Evolutionary conservation across 768 basidiomycete species (phyloP), one percentile per base, ranked within the genome.

Genomic region (Calocybe indica): DNA sequence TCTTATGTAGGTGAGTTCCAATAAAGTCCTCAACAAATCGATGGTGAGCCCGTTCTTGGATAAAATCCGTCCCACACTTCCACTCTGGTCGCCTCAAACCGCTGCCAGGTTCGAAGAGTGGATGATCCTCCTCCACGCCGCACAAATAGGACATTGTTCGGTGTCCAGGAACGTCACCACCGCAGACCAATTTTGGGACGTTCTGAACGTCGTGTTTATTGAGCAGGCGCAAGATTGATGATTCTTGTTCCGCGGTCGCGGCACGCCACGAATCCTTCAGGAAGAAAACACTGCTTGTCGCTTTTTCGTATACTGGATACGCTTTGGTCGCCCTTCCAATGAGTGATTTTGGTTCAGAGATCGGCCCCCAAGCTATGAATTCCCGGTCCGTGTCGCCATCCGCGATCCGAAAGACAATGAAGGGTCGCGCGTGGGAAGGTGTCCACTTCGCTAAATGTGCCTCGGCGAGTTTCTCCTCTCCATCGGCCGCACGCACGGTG

Each of bases 241-340:
- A 48, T 45, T 66, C 64, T 5, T 44, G 34, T 12, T 34, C 46
- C 29, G 52, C 36, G 9, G n/a, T 38, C 28, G 45, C 30, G 7
- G 40, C 34, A 3, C 63, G 50, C 64, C 64, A 66, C 5, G 37
- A 51, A 32, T 66, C 64, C 43, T 66, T 66, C 13, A 66, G 37
- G 37, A 61, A 60, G 12, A 59, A 53, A 5, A 52, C 44, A 12
- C 45, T 29, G 6, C 48, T 31, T 3, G 35, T 49, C 9, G 40
- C 46, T 0, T 44, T n/a, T n/a, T 59, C 59, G 14, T 51, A 50
- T 3, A 54, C 57, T 8, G 52, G 49, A n/a, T 50, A 53, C 5
- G 47, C 52, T 9, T 54, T 54, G 1, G 61, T 60, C 14, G 40
- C 46, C 31, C 56, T 30, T 1, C 57, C 55, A 4, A 48, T 49